Evolutionary conservation across 2,329 filamentous ascomycete genomes (phyloP).

Genomic region (Didymellaceae sp.): DNA sequence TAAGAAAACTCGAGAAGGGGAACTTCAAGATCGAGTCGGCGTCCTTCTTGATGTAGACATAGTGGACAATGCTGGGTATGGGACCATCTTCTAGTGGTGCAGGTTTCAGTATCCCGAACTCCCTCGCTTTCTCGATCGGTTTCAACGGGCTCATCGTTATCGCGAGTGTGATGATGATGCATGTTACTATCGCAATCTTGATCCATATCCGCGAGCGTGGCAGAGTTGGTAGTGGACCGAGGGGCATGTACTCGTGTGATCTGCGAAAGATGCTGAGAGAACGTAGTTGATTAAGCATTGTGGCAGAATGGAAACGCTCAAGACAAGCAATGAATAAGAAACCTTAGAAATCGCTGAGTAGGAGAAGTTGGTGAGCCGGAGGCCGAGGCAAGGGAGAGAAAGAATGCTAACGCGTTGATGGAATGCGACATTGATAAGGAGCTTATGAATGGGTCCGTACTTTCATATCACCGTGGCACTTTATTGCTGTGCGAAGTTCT

Average conservation of each 20-base stretch:
- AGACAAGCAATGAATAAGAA: background rate
- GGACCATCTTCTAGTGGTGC: background rate
- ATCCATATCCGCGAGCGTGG: conserved; percentile 12
- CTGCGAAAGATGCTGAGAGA: conserved; percentile 6
- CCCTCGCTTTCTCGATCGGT: background rate
- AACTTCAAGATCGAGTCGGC: conserved; percentile 18
- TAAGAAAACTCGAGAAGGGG: conserved; percentile 20
- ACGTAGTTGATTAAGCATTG: conserved; percentile 3
- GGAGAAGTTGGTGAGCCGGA: background rate
- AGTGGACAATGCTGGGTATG: conserved; percentile 31
- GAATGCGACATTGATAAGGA: background rate
- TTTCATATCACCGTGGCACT: background rate
- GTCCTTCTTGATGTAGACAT: conserved; percentile 24
- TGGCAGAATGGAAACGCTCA: background rate
- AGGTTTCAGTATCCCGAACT: background rate
- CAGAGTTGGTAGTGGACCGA: conserved; percentile 5
- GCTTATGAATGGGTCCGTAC: background rate
- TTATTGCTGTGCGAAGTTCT: no score
- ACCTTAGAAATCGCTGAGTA: background rate
- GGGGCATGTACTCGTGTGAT: conserved; percentile 14
- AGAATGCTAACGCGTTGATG: background rate
- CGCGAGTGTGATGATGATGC: conserved; percentile 2
- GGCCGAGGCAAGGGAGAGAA: background rate
- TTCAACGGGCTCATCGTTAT: conserved; percentile 5
- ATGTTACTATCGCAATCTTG: conserved; percentile 9